Evolutionary conservation across 2,329 filamentous ascomycete species (phyloP).

Genomic region (Hymenoscyphus scutula): DNA sequence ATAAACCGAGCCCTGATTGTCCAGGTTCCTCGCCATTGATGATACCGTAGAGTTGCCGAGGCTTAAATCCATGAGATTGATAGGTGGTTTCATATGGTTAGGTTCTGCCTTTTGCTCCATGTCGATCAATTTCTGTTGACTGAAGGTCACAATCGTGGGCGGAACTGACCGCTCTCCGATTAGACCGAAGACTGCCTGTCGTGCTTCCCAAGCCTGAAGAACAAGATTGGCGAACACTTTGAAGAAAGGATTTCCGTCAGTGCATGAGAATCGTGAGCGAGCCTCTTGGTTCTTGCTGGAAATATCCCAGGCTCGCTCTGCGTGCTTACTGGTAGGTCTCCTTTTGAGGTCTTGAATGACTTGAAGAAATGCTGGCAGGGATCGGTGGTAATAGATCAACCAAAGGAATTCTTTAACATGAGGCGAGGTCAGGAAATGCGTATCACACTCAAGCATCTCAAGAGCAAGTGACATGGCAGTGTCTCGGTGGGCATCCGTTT

Average conservation of each 20-base stretch:
- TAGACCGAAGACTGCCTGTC: constrained; percentile 18
- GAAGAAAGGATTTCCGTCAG: constrained; percentile 23
- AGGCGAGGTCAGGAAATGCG: constrained; percentile 32
- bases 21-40: too few relatives aligned
- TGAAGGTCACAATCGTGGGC: too few relatives aligned
- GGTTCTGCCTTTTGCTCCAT: too few relatives aligned
- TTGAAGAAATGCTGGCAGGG: constrained; percentile 37
- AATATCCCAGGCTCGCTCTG: constrained; percentile 33
- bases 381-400: constrained; percentile 35
- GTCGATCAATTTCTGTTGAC: too few relatives aligned
- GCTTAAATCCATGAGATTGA: too few relatives aligned
- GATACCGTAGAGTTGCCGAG: too few relatives aligned
- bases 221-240: constrained; percentile 27
- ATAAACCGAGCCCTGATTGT: too few relatives aligned
- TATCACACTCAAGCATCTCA: constrained; percentile 36
- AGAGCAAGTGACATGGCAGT: constrained; percentile 34
- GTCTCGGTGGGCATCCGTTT: constrained; percentile 33
- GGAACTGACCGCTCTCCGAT: too few relatives aligned
- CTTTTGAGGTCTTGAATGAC: constrained; percentile 34
- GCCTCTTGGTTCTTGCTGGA: constrained; percentile 32
- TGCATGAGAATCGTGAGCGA: constrained; percentile 19
- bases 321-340: constrained; percentile 27
- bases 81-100: too few relatives aligned
- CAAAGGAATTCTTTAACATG: constrained; percentile 35
- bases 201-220: constrained; percentile 31